Base-by-base conservation (phyloP, 2,329 filamentous ascomycete genomes). In the Penicillium corylophilum region DNA sequence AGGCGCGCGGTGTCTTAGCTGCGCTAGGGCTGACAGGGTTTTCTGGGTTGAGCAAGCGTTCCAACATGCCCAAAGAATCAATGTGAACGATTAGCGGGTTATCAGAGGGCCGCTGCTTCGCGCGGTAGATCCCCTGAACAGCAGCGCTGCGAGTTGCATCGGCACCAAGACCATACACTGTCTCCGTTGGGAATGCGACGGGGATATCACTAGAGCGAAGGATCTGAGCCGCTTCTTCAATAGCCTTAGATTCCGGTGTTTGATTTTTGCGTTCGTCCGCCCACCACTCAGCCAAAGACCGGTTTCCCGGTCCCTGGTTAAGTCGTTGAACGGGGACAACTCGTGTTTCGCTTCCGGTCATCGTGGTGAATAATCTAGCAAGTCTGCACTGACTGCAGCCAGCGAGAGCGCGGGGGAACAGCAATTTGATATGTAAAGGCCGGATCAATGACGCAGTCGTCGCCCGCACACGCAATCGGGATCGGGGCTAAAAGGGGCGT, bases 61-160 rank as follows among this genome's bases (percentile, higher is more conserved):
- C 79, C 50, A 95, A 76, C 81, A 95, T 94, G 20, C 80, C 74
- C 10, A 96, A 73, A 48, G 94, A 94, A 63, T 87, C 86, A 48
- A 97, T 80, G 71, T 99, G 94, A 22, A 96, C 86, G 61, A 99
- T 99, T 52, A 99, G 82, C 16, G 94, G 94, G 70, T 99, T 99
- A 68, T 99, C 94, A 6, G 88, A 88, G 3, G 94, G 94, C 49
- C 94, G 78, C 50, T 90, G 88, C 74, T 99, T 99, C 46, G 90
- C 91, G 20, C 83, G 80, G 71, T 94, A 99, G 60, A 99, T 99
- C n/a, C 91, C 92, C 65, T 82, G 85, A 6, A 97, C 93, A 2
- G 93, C 88, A 22, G 77, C 79, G 64, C 86, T 90, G 63, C 90
- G 83, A 23, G 92, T 97, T 10, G 94, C 94, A 74, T 97, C 94